Evolutionary conservation across 148 eudicot genomes (phyloP).

Genomic region (Limonium bicolor): DNA sequence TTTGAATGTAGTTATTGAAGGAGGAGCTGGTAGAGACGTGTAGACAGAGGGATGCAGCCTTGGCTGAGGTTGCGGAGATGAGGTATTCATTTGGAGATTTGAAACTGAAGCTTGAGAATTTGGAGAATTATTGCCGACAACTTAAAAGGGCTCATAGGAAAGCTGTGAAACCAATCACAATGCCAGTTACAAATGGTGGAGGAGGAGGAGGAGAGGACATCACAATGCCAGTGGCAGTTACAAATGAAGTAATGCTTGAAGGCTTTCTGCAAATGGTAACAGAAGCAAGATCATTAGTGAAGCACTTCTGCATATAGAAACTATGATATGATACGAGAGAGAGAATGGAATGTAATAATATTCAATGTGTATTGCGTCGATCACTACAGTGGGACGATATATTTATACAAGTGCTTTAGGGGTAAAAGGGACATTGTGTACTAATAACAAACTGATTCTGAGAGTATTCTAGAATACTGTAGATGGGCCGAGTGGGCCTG

Average conservation of each 20-base stretch:
- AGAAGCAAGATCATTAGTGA: constrained; percentile 72
- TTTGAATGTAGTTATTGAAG: constrained; percentile 40
- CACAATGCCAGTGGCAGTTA: constrained; percentile 56
- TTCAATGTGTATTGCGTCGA: too few relatives aligned
- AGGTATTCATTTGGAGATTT: constrained; percentile 63
- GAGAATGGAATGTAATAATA: too few relatives aligned
- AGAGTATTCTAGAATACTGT: too few relatives aligned
- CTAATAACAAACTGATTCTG: too few relatives aligned
- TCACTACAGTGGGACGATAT: too few relatives aligned
- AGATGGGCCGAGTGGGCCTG: constrained; percentile 81
- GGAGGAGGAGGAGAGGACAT: constrained; percentile 13
- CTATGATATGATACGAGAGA: too few relatives aligned
- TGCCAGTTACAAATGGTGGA: constrained; percentile 14
- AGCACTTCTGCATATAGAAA: constrained; percentile 87
- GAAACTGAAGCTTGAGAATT: constrained; percentile 44
- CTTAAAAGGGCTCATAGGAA: constrained; percentile 57
- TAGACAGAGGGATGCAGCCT: constrained; percentile 53
- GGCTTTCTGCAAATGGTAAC: constrained; percentile 87
- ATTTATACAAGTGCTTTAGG: too few relatives aligned
- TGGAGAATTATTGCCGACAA: constrained; percentile 72
- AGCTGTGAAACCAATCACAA: constrained; percentile 17
- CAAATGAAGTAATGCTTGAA: constrained; percentile 71
- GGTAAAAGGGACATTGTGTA: too few relatives aligned
- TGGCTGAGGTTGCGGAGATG: constrained; percentile 54
- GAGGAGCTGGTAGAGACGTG: constrained; percentile 59